Evolutionary conservation across 1,284 basidiomycete species (phyloP), one percentile per base, ranked within the genome.

Genomic region (Kwoniella shivajii): DNA sequence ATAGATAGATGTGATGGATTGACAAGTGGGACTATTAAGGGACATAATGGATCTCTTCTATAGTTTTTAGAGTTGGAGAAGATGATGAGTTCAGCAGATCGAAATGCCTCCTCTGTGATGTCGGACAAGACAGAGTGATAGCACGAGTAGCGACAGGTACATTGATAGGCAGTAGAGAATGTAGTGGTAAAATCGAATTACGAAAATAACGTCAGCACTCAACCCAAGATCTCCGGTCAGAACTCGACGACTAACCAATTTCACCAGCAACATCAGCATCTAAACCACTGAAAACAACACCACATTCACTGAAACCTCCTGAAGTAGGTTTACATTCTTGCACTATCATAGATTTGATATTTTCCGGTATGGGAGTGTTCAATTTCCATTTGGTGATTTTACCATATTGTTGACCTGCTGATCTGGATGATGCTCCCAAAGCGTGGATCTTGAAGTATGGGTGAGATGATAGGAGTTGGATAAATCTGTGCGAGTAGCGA

Each of bases 51-150:
- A 78, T 98, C 95, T 36, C 92, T 83, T 52, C 96, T 85, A 79
- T 89, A 94, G 78, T 94, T 98, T 79, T 96, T 97, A n/a, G 96
- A 88, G 69, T 99, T 99, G 27, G 93, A 97, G 79, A 98, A 99
- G 26, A 99, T 89, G 54, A 89, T 86, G 47, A 97, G 84, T 69
- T 99, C 89, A 31, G 94, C 91, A 18, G 83, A 78, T 65, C 95
- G 83, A 80, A 99, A 96, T 0, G 88, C 88, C 36, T 83, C 81
- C 82, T 99, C 96, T 96, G 66, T 24, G 45, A 16, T 37, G 1
- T 33, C 26, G n/a, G 29, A 24, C 11, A 33, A 5, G 4, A 22
- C 20, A 29, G 24, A 11, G 26, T 2, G 22, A 5, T 14, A 46
- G 22, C 24, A 6, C 48, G 24, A 50, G 30, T 20, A 36, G 29